phyloP scores from a whole-genome alignment of 2,329 filamentous ascomycete genomes.

The Calonectria fujianensis region DNA sequence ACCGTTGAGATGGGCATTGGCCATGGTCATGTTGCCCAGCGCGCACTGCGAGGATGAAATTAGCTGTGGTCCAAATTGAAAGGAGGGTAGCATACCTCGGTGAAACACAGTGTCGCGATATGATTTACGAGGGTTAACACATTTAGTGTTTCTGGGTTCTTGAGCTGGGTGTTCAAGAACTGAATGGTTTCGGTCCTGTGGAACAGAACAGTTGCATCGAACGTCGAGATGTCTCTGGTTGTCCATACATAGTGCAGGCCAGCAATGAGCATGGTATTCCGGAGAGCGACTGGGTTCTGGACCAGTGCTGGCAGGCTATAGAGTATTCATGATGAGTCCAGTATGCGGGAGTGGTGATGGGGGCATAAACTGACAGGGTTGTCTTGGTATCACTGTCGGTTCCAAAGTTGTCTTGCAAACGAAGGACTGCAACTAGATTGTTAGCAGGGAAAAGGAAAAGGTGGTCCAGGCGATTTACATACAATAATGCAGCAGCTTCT shows the following conservation, averaged over 20 bases:
- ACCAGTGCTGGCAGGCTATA: not conserved
- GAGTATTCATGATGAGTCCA: not conserved
- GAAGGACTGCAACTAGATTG: not conserved
- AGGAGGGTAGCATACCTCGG: not conserved
- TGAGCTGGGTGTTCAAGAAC: slow-evolving; percentile 2
- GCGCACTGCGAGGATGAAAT: not conserved
- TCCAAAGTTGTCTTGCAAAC: not conserved
- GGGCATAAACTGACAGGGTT: not conserved
- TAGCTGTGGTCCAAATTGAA: not conserved
- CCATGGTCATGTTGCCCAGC: not conserved
- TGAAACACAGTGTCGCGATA: slow-evolving; percentile 2
- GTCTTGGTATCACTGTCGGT: not conserved
- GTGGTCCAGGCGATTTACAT: not conserved
- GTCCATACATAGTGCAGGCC: slow-evolving; percentile 13
- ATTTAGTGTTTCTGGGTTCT: not conserved
- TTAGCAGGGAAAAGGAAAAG: not conserved
- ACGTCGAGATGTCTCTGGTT: not conserved
- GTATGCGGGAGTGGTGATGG: not conserved
- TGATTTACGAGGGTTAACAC: slow-evolving; percentile 6
- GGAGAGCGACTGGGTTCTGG: slow-evolving; percentile 8
- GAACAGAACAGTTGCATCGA: slow-evolving; percentile 4
- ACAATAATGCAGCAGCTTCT: slow-evolving; percentile 8
- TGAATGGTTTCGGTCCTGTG: slow-evolving; percentile 14
- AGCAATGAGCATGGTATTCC: slow-evolving; percentile 8
- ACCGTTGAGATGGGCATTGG: slow-evolving; percentile 1